A percentile compares a stretch with the other conserved stretches of the same genome.
Evolutionary conservation across 169 alveolate species (phyloP).

Genomic region (Eimeria acervulina): DNA sequence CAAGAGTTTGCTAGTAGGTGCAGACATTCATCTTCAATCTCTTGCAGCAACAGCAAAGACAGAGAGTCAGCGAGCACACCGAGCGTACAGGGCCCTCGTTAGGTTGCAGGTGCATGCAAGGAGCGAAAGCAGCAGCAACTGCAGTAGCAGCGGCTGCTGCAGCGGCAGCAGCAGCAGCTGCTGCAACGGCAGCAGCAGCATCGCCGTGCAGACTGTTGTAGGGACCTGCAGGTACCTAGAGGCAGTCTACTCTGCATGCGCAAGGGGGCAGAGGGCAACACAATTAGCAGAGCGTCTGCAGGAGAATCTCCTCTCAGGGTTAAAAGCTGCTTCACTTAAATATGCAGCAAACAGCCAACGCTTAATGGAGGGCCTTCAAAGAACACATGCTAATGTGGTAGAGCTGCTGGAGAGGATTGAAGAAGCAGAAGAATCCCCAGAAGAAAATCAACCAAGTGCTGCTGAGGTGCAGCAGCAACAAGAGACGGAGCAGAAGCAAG

Average conservation of each 20-base stretch:
- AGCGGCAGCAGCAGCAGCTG: neutral
- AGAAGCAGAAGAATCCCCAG: neutral
- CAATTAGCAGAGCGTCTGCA: neutral
- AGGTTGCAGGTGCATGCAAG: neutral
- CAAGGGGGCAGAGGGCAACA: neutral
- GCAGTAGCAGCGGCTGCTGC: neutral
- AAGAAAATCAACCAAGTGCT: neutral
- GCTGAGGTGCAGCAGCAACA: conserved; percentile 9
- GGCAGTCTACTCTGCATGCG: conserved; percentile 9
- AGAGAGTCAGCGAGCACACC: neutral
- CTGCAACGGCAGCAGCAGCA: neutral
- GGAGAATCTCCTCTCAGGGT: neutral
- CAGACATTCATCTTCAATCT: neutral
- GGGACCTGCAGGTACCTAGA: neutral
- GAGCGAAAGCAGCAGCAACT: neutral
- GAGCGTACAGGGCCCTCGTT: neutral
- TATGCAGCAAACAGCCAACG: neutral
- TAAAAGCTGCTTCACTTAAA: neutral
- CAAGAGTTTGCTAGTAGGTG: neutral
- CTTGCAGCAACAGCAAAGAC: neutral
- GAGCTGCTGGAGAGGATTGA: neutral
- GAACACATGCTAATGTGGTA: neutral
- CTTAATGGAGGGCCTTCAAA: neutral
- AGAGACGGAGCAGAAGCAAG: neutral
- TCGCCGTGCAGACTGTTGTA: neutral